Base-by-base conservation (phyloP, 805 yeast species). In the Candida germanica region DNA sequence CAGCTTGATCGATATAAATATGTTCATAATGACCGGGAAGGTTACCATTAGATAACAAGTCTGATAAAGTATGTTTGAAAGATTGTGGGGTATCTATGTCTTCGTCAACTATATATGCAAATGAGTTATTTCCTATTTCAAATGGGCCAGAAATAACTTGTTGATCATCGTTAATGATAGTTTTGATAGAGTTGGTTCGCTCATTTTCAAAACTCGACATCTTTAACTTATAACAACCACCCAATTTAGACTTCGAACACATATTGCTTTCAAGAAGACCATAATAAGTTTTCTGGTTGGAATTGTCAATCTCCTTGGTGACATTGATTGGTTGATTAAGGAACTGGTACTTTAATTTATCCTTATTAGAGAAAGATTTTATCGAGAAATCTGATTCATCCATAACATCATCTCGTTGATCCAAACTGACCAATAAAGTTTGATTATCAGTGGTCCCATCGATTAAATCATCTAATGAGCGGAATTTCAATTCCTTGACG, bases 401-500 rank as follows among this genome's bases (percentile, higher is more conserved):
- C 8, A 43, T 39, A 4, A 49, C 44, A 33, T 56, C 69, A 35
- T 66, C 71, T 14, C 65, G 42, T 33, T 59, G 71, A 16, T 54
- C 57, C 2, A 50, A 34, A 30, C 64, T 66, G 6, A 87, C 66
- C 36, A 89, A 75, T 1, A 89, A 64, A 0, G 95, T 83, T 50
- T 79, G 83, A 18, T 71, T 62, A 0, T 57, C 21, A 0, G 67
- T 53, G 2, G 60, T 48, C 22, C 81, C 79, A 36, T 79, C 82
- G 12, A 89, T 73, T 31, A 86, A 57, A 29, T 70, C 43, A 2
- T 66, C 58, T 13, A 87, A 57, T 9, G 73, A 70, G 39, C 88
- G 73, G 35, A 85, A 74, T 29, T 75, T 66, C 11, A 87, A 46
- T 48, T 87, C 95, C n/a, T 73, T 70, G 5, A 85, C 89, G 53